Evolutionary conservation across 352 stramenopile species (phyloP).

Genomic region (Phytophthora cryptogea): DNA sequence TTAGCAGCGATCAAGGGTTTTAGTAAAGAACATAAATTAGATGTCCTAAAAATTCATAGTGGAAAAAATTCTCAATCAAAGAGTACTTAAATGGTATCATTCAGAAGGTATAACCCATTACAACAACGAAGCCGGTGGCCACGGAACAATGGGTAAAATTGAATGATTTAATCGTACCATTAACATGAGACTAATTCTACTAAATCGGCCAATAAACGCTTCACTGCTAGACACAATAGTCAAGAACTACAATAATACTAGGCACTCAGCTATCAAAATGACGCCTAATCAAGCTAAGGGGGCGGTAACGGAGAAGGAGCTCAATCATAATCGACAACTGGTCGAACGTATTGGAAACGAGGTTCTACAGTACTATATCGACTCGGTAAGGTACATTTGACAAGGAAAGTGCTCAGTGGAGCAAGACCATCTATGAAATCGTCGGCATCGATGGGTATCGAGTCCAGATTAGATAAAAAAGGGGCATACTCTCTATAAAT

Average conservation of each 20-base stretch:
- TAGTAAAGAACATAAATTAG: constrained; percentile 21
- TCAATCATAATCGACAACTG: constrained; percentile 29
- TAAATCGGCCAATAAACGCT: too few relatives aligned
- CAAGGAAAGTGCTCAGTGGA: constrained; percentile 26
- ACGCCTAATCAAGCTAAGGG: constrained; percentile 35
- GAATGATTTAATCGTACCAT: neutral
- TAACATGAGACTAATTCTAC: constrained; percentile 36
- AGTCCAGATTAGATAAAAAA: constrained; percentile 27
- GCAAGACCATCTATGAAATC: constrained; percentile 10
- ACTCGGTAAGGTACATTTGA: constrained; percentile 18
- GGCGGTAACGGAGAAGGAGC: constrained; percentile 22
- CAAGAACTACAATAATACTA: constrained; percentile 39
- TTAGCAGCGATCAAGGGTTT: constrained; percentile 31
- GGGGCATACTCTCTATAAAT: constrained; percentile 25
- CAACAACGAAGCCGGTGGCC: neutral
- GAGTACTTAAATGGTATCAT: neutral
- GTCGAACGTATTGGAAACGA: constrained; percentile 9
- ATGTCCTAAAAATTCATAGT: constrained; percentile 38
- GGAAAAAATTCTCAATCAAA: constrained; percentile 38
- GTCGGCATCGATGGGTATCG: constrained; percentile 24
- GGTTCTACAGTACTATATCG: constrained; percentile 10
- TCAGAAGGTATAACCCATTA: neutral
- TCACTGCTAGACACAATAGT: too few relatives aligned
- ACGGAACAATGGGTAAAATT: neutral
- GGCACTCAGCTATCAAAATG: constrained; percentile 21